A percentile compares a stretch with the other conserved stretches of the same genome.
Conservation (phyloP, 1,284 basidiomycete genomes). For the Abortiporus biennis region DNA sequence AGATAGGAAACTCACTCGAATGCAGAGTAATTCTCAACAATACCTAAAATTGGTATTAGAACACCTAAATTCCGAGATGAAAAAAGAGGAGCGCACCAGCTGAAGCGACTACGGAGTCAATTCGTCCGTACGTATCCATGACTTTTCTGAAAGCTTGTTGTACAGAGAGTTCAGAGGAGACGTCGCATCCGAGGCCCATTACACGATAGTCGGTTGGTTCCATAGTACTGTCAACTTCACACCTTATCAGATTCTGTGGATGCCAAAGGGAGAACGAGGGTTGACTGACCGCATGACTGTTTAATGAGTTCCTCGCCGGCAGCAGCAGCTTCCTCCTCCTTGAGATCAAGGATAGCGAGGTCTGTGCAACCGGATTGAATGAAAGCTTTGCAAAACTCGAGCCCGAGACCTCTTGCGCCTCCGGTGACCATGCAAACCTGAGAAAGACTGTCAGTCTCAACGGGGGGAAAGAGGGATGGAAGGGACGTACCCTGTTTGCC, state of each 20-base stretch:
- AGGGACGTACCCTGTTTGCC: constrained; percentile 49
- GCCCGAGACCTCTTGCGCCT: constrained; percentile 84
- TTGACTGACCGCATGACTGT: constrained; percentile 41
- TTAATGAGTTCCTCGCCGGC: constrained; percentile 73
- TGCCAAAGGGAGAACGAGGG: background rate
- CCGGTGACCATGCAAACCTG: constrained; percentile 94
- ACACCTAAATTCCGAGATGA: constrained; percentile 5
- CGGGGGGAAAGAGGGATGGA: constrained; percentile 3
- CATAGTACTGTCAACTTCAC: constrained; percentile 56
- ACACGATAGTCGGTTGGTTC: constrained; percentile 60
- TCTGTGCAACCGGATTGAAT: constrained; percentile 82
- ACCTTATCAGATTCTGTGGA: constrained; percentile 26
- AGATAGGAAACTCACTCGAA: constrained; percentile 54
- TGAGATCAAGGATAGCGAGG: constrained; percentile 83
- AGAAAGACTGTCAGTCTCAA: background rate
- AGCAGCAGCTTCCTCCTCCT: constrained; percentile 61
- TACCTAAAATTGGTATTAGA: constrained; percentile 44
- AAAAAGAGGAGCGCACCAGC: constrained; percentile 52
- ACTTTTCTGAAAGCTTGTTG: constrained; percentile 66
- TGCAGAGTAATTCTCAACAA: constrained; percentile 89
- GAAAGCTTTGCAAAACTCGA: constrained; percentile 87
- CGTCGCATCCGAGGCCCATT: constrained; percentile 83
- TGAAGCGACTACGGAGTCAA: constrained; percentile 85
- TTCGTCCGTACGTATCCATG: constrained; percentile 71
- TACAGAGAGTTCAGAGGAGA: constrained; percentile 78